These are phyloP conservation scores for Candida maesae DNA, from an alignment of 805 yeast genomes.

Conservation along the genomic window DNA sequence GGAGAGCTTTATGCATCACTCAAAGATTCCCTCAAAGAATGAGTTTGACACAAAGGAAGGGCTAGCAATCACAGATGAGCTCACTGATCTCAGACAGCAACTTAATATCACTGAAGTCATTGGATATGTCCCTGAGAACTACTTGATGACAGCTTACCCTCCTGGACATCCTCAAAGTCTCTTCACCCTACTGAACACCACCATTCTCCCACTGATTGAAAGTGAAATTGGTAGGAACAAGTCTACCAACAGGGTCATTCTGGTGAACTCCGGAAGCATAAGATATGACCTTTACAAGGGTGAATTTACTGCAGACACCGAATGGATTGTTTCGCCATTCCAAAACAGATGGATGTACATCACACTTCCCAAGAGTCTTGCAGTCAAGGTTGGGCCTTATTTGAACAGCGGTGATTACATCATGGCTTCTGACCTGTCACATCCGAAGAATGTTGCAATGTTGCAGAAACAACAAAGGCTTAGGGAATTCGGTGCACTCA, in stretches of 20 bases:
- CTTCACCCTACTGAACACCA: constrained; percentile 52
- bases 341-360: constrained; percentile 73
- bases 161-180: constrained; percentile 54
- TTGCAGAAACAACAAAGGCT: neutral
- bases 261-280: constrained; percentile 84
- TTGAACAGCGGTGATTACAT: constrained; percentile 58
- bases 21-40: constrained; percentile 24
- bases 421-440: constrained; percentile 10
- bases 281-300: constrained; percentile 86
- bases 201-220: constrained; percentile 49
- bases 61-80: constrained; percentile 37
- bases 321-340: constrained; percentile 83
- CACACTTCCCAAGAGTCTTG: constrained; percentile 54
- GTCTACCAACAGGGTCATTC: constrained; percentile 43
- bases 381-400: constrained; percentile 46
- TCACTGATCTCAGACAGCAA: constrained; percentile 40
- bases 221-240: constrained; percentile 18
- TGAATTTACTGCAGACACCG: constrained; percentile 73
- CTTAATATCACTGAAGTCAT: constrained; percentile 51
- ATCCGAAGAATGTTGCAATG: constrained; percentile 14
- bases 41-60: constrained; percentile 59
- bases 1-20: constrained; percentile 65
- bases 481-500: neutral
- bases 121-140: constrained; percentile 68
- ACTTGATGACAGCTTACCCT: constrained; percentile 65